Conservation (phyloP, 192 early-diverging fungal species). For the Coemansia sp. region DNA sequence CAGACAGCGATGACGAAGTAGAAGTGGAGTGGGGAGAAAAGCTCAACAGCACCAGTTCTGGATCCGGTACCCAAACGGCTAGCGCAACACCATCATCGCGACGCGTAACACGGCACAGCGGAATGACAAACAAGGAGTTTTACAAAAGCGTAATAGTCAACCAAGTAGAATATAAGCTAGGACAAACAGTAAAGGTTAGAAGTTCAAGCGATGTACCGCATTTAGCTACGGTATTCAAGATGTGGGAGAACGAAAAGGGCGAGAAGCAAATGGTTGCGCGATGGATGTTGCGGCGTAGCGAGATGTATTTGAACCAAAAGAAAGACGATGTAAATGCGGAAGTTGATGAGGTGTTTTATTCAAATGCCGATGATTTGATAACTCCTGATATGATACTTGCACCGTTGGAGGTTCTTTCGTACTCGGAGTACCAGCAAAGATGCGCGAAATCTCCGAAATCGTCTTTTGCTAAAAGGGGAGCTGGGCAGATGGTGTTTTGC, state of each 20-base stretch:
- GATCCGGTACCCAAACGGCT: neutral
- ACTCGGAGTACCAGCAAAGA: constrained; percentile 1
- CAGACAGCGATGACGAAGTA: constrained; percentile 22
- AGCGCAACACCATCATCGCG: constrained; percentile 25
- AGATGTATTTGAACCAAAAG: constrained; percentile 32
- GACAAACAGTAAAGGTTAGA: constrained; percentile 33
- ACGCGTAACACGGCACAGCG: constrained; percentile 61
- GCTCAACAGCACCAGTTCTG: constrained; percentile 7
- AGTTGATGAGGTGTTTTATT: constrained; percentile 47
- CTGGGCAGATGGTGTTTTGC: constrained; percentile 23
- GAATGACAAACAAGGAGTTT: constrained; percentile 56
- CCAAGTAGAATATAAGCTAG: constrained; percentile 47
- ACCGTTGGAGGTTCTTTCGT: constrained; percentile 35
- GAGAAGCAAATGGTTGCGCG: constrained; percentile 54
- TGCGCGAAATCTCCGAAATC: neutral
- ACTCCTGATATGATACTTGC: constrained; percentile 40
- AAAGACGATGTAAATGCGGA: constrained; percentile 16
- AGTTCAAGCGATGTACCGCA: constrained; percentile 51
- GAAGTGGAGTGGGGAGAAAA: constrained; percentile 40
- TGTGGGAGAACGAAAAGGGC: constrained; percentile 62
- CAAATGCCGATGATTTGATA: constrained; percentile 54
- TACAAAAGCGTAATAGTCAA: constrained; percentile 52
- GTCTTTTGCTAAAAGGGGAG: neutral
- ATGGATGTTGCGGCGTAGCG: constrained; percentile 57
- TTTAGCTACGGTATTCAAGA: constrained; percentile 55